Conservation (phyloP, 148 eudicot genomes). For the Silene conica region DNA sequence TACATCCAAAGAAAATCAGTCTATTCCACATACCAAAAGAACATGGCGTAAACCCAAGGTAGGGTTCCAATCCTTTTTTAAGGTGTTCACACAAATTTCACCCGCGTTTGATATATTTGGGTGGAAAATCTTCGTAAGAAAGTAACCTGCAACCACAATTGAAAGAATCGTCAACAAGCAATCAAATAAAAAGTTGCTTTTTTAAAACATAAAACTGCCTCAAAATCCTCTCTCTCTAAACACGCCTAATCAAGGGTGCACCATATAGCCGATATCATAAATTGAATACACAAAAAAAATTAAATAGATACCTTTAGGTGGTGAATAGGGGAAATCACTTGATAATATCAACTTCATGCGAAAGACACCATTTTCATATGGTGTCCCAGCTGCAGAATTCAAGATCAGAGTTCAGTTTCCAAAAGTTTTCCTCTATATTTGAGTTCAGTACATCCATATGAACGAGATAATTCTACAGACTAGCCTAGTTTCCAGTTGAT, state of each 20-base stretch:
- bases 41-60: conserved; percentile 90
- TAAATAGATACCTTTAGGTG: conserved; percentile 72
- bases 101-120: conserved; percentile 85
- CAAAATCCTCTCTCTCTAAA: neutral
- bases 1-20: neutral
- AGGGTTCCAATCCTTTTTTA: conserved; percentile 96
- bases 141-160: conserved; percentile 52
- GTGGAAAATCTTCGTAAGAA: conserved; percentile 91
- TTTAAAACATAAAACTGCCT: no score
- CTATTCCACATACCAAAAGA: conserved; percentile 45
- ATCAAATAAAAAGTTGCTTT: neutral
- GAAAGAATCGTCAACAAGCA: neutral
- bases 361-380: conserved; percentile 89
- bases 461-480: no score
- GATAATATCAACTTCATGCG: conserved; percentile 92
- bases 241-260: neutral
- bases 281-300: neutral
- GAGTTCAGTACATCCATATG: no score
- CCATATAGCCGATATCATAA: neutral
- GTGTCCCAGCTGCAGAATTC: conserved; percentile 84
- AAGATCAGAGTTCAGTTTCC: conserved; percentile 20
- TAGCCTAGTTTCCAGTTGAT: neutral
- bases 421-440: no score
- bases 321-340: conserved; percentile 86
- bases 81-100: conserved; percentile 89